phyloP scores from a whole-genome alignment of 768 basidiomycete genomes.

The Amanita fuliginea region DNA sequence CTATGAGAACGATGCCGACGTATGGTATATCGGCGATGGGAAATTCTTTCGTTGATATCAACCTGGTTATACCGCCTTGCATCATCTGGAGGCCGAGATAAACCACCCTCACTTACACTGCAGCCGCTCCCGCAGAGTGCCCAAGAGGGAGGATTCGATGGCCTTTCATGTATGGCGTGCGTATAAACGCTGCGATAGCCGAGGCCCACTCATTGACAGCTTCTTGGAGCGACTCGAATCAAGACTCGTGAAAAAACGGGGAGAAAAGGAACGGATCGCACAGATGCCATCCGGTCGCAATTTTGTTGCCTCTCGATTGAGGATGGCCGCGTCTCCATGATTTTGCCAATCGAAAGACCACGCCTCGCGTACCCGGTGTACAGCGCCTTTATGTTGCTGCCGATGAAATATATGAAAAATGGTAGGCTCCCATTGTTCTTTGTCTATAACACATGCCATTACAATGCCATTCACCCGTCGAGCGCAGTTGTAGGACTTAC shows the following conservation, averaged over 20 bases:
- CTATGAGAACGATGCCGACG: constrained; percentile 29
- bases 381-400: constrained; percentile 12
- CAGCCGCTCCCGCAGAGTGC: constrained; percentile 12
- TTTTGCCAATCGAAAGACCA: constrained; percentile 36
- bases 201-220: constrained; percentile 11
- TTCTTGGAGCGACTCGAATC: not conserved
- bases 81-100: too few species aligned
- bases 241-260: not conserved
- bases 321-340: constrained; percentile 30
- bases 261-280: constrained; percentile 20
- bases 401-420: constrained; percentile 26
- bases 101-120: constrained; percentile 1
- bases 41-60: constrained; percentile 25
- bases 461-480: not conserved
- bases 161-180: constrained; percentile 9
- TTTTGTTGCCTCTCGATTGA: constrained; percentile 25
- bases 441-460: constrained; percentile 24
- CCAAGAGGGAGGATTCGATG: constrained; percentile 10
- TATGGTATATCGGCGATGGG: constrained; percentile 18
- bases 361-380: constrained; percentile 21
- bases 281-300: constrained; percentile 23
- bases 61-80: constrained; percentile 13
- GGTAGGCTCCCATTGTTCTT: constrained; percentile 45
- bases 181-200: constrained; percentile 9
- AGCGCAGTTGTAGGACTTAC: constrained; percentile 19